Conservation (phyloP, 192 early-diverging fungal genomes). For the Backusella luteola region DNA sequence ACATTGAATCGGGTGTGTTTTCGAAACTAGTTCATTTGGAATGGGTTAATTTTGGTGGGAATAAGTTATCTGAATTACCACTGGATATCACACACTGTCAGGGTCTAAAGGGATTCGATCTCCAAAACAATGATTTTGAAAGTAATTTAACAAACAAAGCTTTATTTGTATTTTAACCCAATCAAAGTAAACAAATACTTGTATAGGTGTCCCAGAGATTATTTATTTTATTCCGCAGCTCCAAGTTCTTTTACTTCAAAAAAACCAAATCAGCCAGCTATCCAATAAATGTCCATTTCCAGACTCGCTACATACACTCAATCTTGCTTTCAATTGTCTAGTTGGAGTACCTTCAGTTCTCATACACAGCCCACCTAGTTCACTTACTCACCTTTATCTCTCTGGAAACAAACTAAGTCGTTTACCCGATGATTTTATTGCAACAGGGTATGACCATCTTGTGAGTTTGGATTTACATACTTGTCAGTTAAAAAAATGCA, state of each 20-base stretch:
- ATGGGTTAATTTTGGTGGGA: constrained; percentile 28
- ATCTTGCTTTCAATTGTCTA: constrained; percentile 42
- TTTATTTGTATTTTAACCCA: neutral
- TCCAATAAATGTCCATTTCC: constrained; percentile 24
- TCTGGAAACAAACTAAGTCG: constrained; percentile 39
- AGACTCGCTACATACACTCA: constrained; percentile 32
- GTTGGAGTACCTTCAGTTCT: constrained; percentile 27
- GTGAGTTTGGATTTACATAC: constrained; percentile 49
- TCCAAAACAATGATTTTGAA: constrained; percentile 39
- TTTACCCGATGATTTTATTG: constrained; percentile 31
- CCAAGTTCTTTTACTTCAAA: constrained; percentile 41
- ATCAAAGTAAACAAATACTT: neutral
- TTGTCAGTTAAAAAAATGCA: constrained; percentile 30
- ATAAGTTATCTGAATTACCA: constrained; percentile 24
- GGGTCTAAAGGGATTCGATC: constrained; percentile 37
- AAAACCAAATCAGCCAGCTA: constrained; percentile 38
- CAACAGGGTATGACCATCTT: constrained; percentile 26
- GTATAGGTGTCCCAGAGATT: constrained; percentile 30
- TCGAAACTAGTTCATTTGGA: constrained; percentile 13
- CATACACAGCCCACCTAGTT: constrained; percentile 24
- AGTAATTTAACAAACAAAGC: constrained; percentile 10
- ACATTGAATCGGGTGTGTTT: constrained; percentile 14
- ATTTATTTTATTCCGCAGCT: constrained; percentile 32
- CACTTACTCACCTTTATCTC: constrained; percentile 36
- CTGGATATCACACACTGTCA: constrained; percentile 31